Conservation (phyloP, 306 rosid species). For the Purshia tridentata region DNA sequence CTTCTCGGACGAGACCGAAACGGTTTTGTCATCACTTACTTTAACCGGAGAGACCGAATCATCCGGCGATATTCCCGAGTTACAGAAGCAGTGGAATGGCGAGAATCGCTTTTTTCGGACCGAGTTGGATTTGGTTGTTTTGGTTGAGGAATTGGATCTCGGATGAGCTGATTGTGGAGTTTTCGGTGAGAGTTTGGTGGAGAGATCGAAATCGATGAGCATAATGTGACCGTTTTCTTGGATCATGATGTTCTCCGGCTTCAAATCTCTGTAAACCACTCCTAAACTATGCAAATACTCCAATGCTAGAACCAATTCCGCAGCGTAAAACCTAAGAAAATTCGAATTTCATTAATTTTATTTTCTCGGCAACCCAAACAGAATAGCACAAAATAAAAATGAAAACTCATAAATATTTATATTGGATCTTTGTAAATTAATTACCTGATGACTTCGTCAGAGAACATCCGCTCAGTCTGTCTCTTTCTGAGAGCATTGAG, state of each 20-base stretch:
- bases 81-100: conserved; percentile 34
- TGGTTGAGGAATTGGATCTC: neutral
- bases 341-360: neutral
- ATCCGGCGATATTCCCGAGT: conserved; percentile 27
- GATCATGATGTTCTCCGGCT: conserved; percentile 84
- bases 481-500: conserved; percentile 56
- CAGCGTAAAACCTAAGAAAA: conserved; percentile 72
- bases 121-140: conserved; percentile 27
- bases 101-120: conserved; percentile 34
- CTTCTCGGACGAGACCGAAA: conserved; percentile 52
- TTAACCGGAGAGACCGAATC: conserved; percentile 20
- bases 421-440: too few species aligned
- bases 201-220: conserved; percentile 91
- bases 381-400: too few species aligned
- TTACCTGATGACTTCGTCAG: conserved; percentile 73
- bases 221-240: conserved; percentile 87
- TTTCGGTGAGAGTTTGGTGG: conserved; percentile 53
- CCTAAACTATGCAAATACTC: conserved; percentile 79
- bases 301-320: conserved; percentile 71
- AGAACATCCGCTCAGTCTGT: conserved; percentile 68
- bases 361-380: conserved; percentile 5
- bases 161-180: conserved; percentile 27
- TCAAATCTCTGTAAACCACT: conserved; percentile 83
- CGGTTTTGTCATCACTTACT: conserved; percentile 4
- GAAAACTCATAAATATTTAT: too few species aligned